Base-by-base conservation (phyloP, 2,329 filamentous ascomycete genomes). In the Westerdykella ornata region DNA sequence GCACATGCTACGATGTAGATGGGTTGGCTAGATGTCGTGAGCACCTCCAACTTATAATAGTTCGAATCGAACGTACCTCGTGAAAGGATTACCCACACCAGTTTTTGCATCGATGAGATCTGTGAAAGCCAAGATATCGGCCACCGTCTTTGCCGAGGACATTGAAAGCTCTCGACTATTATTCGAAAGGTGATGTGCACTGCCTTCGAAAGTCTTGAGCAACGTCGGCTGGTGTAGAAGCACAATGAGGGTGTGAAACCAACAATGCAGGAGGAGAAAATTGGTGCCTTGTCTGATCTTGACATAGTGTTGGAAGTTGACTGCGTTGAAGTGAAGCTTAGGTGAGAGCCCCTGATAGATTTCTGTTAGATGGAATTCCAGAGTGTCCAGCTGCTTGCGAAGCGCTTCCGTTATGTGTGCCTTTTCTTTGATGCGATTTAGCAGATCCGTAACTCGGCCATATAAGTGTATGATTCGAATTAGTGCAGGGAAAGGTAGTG, bases 1-100 rank as follows among this genome's bases (percentile, higher is more conserved):
- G 88, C 88, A 57, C 87, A 94, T 1, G 87, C 88, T 1, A 88
- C 88, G 45, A 94, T 90, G 54, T 94, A 94, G 57, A 94, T 94
- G 0, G 88, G 88, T 63, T 94, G 88, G 36, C 84, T 88, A 43
- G 0, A 19, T 5, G 6, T 5, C 19, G 31, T 61, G 39, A 60
- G 56, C 30, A 26, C 35, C 3, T 20, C 4, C 19, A 29, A 4
- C 7, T 14, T n/a, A 33, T 18, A 13, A 38, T 32, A 33, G 13
- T 8, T 29, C 28, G 18, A n/a, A 43, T 32, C 14, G 13, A 33
- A 35, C 37, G 16, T 52, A 66, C 65, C 65, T 71, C 0, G 86
- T 92, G 51, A 94, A 94, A 0, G 88, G 88, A 45, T 92, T 94
- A 1, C 87, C 86, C 26, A 89, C 82, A 42, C 89, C 87, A 52